Base-by-base conservation (phyloP, 148 eudicot genomes). In the Pharnaceum exiguum region DNA sequence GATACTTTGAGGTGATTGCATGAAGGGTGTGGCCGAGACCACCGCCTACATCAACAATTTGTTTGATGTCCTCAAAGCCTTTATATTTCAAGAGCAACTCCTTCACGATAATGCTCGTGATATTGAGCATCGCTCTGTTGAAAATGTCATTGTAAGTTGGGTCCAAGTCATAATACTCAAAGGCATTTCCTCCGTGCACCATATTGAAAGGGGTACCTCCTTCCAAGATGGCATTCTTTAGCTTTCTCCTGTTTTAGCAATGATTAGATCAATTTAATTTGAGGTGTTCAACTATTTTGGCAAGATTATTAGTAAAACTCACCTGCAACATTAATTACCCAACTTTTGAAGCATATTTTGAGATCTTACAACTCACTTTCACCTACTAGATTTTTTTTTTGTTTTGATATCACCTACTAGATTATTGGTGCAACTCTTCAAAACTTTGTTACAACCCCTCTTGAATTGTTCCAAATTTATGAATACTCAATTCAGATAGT, bases 1-100 rank as follows among this genome's bases (percentile, higher is more conserved):
- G 73, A 49, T 75, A 68, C n/a, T 62, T 55, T 6, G 72, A 48
- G 1, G 51, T 65, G 25, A 79, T 75, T 45, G 64, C 29, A 24
- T 35, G 24, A 40, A 79, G 60, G 49, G 46, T 33, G 26, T 67
- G 65, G n/a, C 81, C 84, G 16, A 69, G 55, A 46, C 84, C 75
- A 22, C 81, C 84, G 4, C 80, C 81, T 3, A 80, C 73, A 63
- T 80, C 81, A 3, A 80, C 84, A 3, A 80, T 39, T n/a, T 50
- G 55, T 18, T 60, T 38, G 31, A 73, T 39, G 7, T 66, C 55
- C 19, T 56, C 55, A 42, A 79, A 79, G 46, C 78, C 84, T 53
- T 76, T 63, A 60, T 79, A 76, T 31, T 17, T 42, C 1, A 56
- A 30, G 2, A 76, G 66, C 11, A 79, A 60, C 30, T 56, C 51